Percentiles rank a stretch among this genome's conserved stretches.
Conservation (phyloP, 805 yeast species). For the Candida koratica region DNA sequence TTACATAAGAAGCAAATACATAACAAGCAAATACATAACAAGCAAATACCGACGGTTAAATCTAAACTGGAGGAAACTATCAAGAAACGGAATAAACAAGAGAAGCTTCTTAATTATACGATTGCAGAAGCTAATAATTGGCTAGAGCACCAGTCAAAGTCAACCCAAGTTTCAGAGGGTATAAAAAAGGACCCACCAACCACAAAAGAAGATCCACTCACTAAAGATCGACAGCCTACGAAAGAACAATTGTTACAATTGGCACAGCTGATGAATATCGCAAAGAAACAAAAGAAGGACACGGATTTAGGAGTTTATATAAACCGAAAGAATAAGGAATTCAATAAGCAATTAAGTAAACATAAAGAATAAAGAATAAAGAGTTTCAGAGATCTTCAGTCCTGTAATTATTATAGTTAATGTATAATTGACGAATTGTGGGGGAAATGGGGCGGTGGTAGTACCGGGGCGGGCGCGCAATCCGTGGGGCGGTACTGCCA, state of each 20-base stretch:
- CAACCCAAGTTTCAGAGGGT: no score
- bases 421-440: no score
- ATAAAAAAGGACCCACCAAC: no score
- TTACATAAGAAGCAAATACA: constrained; percentile 41
- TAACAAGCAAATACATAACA: background rate
- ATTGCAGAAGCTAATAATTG: constrained; percentile 64
- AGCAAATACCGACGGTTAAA: background rate
- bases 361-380: no score
- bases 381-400: no score
- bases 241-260: constrained; percentile 24
- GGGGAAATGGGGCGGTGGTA: no score
- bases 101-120: constrained; percentile 26
- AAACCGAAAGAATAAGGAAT: constrained; percentile 70
- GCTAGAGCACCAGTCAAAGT: constrained; percentile 47
- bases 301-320: constrained; percentile 44
- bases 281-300: constrained; percentile 33
- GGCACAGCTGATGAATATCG: constrained; percentile 25
- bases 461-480: no score
- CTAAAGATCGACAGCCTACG: no score
- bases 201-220: no score
- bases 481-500: no score
- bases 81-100: background rate
- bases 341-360: constrained; percentile 65
- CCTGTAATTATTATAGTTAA: no score
- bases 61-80: no score